Evolutionary conservation across 1,284 basidiomycete species (phyloP), one percentile per base, ranked within the genome.

Genomic region (Cryptococcus deneoformans): DNA sequence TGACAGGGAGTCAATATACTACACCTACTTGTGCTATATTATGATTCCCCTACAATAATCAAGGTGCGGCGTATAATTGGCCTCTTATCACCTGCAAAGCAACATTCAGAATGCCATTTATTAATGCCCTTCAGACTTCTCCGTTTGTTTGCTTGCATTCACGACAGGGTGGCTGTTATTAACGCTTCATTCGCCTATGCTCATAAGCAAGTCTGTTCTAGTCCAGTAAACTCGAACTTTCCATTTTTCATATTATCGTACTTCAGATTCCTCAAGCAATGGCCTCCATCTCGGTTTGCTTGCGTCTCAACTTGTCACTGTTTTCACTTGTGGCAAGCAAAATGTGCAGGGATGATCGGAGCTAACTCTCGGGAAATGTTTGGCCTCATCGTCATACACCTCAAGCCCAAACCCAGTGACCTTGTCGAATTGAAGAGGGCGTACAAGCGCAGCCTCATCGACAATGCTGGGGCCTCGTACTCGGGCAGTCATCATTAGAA

Each of bases 321-420:
- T 69, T 3, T 66, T 66, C 55, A 69, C 62, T 49, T 69, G 66
- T 14, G 68, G 68, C 12, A 69, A 51, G 6, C 62, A 53, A 1
- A 60, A 56, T 1, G 61, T 64, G 4, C 53, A 61, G 6, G 66
- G 61, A 40, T 66, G 50, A 2, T 66, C 50, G 46, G 67, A 62
- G 9, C 67, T 54, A 50, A 60, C 62, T 8, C 47, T 56, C 29
- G 60, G 62, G 50, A 69, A 66, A 5, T 46, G 34, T 9, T 5
- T 29, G 29, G 66, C 64, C 46, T 69, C 67, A 14, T 64, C 52
- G 1, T 62, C 60, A 50, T 63, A 69, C 9, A 69, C 67, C 64
- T 94, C 92, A n/a, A 94, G 80, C 3, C 92, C 92, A 12, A 88
- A 87, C 1, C 86, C 86, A 37, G 83, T 83, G 49, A 92, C 81